phyloP scores from a whole-genome alignment of 2,329 filamentous ascomycete genomes.

The Talaromyces atroroseus region DNA sequence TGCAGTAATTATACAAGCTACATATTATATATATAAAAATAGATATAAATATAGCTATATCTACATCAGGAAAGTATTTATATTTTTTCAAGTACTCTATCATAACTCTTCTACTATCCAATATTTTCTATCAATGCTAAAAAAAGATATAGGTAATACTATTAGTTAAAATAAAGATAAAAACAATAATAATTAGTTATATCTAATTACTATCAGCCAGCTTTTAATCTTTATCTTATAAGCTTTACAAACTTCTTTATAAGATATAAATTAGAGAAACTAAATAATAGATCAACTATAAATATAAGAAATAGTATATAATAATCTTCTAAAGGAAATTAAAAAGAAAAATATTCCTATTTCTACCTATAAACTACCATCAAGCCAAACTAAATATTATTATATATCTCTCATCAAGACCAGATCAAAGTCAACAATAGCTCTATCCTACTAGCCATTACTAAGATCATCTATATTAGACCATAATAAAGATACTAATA shows the following conservation, averaged over 20 bases:
- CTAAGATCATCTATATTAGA: not conserved
- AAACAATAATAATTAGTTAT: constrained; percentile 17
- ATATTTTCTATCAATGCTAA: constrained; percentile 29
- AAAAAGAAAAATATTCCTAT: constrained; percentile 16
- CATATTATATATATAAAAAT: constrained; percentile 6
- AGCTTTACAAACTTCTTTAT: constrained; percentile 18
- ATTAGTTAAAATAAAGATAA: constrained; percentile 7
- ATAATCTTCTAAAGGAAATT: constrained; percentile 19
- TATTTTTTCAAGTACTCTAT: constrained; percentile 38
- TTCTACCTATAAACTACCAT: constrained; percentile 14
- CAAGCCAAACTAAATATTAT: constrained; percentile 11
- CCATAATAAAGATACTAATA: not conserved
- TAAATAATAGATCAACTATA: constrained; percentile 15
- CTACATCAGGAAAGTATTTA: constrained; percentile 40
- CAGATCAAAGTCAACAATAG: constrained; percentile 12
- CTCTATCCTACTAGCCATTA: constrained; percentile 8
- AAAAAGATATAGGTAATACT: constrained; percentile 23
- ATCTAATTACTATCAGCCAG: constrained; percentile 27
- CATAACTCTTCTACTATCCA: constrained; percentile 24
- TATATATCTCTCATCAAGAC: constrained; percentile 15
- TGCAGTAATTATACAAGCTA: not conserved
- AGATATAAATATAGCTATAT: constrained; percentile 40
- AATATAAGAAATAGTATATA: constrained; percentile 21
- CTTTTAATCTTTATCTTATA: constrained; percentile 26
- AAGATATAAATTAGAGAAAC: constrained; percentile 17